Evolutionary conservation across 805 yeast genomes (phyloP), one percentile per base, ranked within the genome.

Genomic region (Wickerhamomyces ciferrii): DNA sequence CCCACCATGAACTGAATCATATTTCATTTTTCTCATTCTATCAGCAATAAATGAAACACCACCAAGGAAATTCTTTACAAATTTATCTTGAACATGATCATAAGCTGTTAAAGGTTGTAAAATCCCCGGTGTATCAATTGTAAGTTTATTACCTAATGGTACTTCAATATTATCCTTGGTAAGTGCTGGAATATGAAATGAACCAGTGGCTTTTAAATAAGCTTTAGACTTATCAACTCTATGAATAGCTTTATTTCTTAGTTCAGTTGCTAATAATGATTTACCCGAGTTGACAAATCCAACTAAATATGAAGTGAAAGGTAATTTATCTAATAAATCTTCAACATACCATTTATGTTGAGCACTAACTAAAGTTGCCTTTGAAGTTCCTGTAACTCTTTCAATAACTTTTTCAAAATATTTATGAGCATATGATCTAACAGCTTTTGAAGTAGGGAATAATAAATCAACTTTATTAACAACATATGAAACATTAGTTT

Each of bases 231-330:
- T 51, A 49, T 4, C 21, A 18, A 11, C 27, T 48, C 11, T 14
- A n/a, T 43, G 48, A 19, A 43, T 47, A 1, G 53, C 43, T 10
- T 48, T 40, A 35, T 56, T 53, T 74, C 76, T 49, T 18, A 84
- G 51, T 18, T 79, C 56, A 52, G 74, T 76, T 1, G 84, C 69
- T 34, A 86, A 53, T 2, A 84, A 71, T 2, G 88, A 79, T 59
- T 86, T 86, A 1, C 95, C 95, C 14, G 78, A 72, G 56, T 86
- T 86, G 11, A 84, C 79, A 48, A 72, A 73, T 1, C 95, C 95
- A 19, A 85, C 65, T 27, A 86, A 61, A 55, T 77, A 81, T 8
- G 76, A 60, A 29, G 66, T 63, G 8, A 41, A 19, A 0, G 70
- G 69, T 8, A 84, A 55, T 7, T 54, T 54, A 1, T 62, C 53